Conservation (phyloP, 1,284 basidiomycete species). For the Ustilago tritici region DNA sequence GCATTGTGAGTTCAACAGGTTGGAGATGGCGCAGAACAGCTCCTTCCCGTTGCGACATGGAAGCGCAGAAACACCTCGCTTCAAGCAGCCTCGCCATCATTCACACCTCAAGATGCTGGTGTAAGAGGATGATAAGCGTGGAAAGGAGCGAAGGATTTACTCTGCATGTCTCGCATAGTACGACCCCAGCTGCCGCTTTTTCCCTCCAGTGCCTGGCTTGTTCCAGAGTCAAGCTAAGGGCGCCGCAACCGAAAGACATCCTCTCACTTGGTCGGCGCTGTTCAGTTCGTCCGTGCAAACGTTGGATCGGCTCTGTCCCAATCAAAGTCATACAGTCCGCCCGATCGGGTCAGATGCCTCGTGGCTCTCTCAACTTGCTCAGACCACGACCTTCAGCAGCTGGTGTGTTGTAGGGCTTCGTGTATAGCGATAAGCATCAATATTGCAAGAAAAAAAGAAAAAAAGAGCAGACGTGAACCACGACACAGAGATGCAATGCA, state of each 20-base stretch:
- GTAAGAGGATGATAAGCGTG: not conserved
- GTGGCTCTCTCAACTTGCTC: not conserved
- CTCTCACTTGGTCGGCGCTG: not conserved
- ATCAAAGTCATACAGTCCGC: not conserved
- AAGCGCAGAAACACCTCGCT: not conserved
- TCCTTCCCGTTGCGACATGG: too few relatives aligned
- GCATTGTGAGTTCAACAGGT: not conserved
- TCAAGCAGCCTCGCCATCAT: not conserved
- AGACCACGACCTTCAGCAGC: too few relatives aligned
- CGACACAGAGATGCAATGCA: not conserved
- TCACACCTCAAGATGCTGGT: not conserved
- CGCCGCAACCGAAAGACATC: constrained; percentile 2
- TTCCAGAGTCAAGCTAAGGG: not conserved
- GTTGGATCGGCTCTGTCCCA: not conserved
- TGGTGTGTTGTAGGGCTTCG: not conserved
- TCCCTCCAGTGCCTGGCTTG: not conserved
- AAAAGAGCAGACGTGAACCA: not conserved
- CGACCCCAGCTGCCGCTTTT: not conserved
- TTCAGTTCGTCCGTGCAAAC: not conserved
- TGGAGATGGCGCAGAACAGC: not conserved
- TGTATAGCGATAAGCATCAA: not conserved
- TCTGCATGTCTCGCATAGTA: not conserved
- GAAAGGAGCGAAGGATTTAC: not conserved
- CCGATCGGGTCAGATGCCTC: constrained; percentile 1
- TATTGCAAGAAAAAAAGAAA: not conserved